Base-by-base conservation (phyloP, 441 rosid genomes). In the Adansonia gregorii region DNA sequence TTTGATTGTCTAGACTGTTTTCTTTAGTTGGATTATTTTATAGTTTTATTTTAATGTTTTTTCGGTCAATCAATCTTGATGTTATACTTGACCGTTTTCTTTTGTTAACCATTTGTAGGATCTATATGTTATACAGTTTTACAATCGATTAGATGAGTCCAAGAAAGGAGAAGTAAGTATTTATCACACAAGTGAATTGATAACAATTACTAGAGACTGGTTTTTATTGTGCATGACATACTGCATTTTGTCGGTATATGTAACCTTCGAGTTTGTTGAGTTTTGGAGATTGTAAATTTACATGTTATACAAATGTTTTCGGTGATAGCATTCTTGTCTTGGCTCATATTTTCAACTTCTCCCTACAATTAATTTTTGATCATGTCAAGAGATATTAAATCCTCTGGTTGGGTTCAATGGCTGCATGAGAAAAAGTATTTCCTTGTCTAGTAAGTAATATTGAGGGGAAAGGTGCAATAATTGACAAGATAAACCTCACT, bases 161-260 rank as follows among this genome's bases (percentile, higher is more conserved):
- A 89, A 85, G 83, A 94, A 93, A 74, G 98, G 97, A 83, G 93
- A 94, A 89, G 97, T 94, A 88, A 90, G 95, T 88, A 81, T 39
- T 35, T 76, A 81, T 75, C 61, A 54, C 41, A 10, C 54, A 41
- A 45, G 81, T 70, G 14, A 41, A 39, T 43, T 35, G 6, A 43
- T 41, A 49, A 69, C 78, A 54, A 2, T 63, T 67, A 7, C 54
- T 45, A 12, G 69, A 67, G 31, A 1, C 20, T 27, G 46, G 74
- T 45, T 51, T 69, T 69, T 27, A 51, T 51, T 51, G 6, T 51
- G 60, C 45, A 15, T 51, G 74, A 27, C 74, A 27, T 51, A 15
- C 31, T 22, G 12, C 59, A 27, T 70, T 52, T 14, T 70, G 22
- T 70, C 27, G 20, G 27, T 52, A 70, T 70, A 14, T n/a, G 8